Percentiles rank a stretch among this genome's conserved stretches.
These are phyloP conservation scores for Camelina sativa DNA, from an alignment of 345 rosid genomes.

Conservation along the genomic window DNA sequence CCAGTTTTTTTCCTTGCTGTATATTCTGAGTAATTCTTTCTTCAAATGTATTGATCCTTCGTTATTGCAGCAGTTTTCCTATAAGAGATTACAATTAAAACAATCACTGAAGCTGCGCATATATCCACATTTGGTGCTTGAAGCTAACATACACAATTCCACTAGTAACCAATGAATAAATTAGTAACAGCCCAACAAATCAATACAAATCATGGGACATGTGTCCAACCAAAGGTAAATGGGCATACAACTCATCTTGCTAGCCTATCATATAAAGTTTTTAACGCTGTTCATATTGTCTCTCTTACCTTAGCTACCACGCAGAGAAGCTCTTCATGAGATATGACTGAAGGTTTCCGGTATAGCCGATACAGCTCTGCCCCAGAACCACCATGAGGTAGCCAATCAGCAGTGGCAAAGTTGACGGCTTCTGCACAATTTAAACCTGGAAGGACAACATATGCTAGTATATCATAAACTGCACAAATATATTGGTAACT, in stretches of 20 bases:
- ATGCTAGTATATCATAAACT: constrained; percentile 12
- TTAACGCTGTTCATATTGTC: background rate
- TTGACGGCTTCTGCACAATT: constrained; percentile 99
- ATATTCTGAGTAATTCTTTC: constrained; percentile 75
- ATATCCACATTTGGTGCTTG: constrained; percentile 17
- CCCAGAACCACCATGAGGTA: constrained; percentile 89
- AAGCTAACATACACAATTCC: constrained; percentile 15
- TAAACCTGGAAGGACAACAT: constrained; percentile 62
- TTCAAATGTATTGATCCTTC: constrained; percentile 66
- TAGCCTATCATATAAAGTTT: background rate
- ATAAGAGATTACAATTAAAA: constrained; percentile 19
- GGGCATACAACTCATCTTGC: background rate
- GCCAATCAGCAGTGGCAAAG: constrained; percentile 99
- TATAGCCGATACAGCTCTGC: constrained; percentile 80
- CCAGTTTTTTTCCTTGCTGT: constrained; percentile 68
- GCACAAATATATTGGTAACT: constrained; percentile 13
- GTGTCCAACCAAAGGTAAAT: background rate
- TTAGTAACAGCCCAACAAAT: background rate
- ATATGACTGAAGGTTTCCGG: constrained; percentile 84
- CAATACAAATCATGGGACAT: background rate
- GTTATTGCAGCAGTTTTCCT: constrained; percentile 56
- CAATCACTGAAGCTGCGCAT: constrained; percentile 12
- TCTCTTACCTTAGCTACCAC: constrained; percentile 77
- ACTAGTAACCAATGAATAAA: background rate
- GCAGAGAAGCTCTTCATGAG: constrained; percentile 97